A percentile compares a stretch with the other conserved stretches of the same genome.
Evolutionary conservation across 441 rosid genomes (phyloP).

Genomic region (Daphne laureola): DNA sequence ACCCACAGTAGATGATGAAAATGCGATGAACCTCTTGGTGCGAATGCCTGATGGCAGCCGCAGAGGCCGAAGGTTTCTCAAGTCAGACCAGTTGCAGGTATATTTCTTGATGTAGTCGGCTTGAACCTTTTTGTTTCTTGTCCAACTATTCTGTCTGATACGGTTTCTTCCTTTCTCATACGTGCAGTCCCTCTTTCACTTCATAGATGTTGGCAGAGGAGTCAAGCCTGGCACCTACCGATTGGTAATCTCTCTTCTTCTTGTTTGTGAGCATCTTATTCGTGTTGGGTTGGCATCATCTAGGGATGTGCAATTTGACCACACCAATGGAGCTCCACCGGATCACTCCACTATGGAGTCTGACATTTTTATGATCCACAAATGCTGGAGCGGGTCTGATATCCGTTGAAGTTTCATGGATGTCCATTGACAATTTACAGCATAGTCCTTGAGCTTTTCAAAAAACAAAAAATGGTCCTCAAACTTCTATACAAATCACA

Average conservation of each 20-base stretch:
- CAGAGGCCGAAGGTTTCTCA: slow-evolving; percentile 82
- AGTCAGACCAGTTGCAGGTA: slow-evolving; percentile 72
- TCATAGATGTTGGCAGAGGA: slow-evolving; percentile 76
- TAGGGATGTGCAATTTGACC: too few species aligned
- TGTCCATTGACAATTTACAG: too few species aligned
- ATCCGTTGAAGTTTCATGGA: too few species aligned
- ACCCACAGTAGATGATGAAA: slow-evolving; percentile 74
- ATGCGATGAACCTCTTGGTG: slow-evolving; percentile 78
- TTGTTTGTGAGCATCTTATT: not conserved
- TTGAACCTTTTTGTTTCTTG: slow-evolving; percentile 2
- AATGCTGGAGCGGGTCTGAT: too few species aligned
- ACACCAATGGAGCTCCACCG: too few species aligned
- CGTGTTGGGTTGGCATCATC: not conserved
- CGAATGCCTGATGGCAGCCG: slow-evolving; percentile 94
- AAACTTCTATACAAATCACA: too few species aligned
- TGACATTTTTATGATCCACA: too few species aligned
- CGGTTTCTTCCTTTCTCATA: slow-evolving; percentile 5
- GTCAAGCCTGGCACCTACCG: slow-evolving; percentile 86
- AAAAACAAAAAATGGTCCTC: too few species aligned
- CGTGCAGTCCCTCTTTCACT: slow-evolving; percentile 81
- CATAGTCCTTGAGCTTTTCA: too few species aligned
- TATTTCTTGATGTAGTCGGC: slow-evolving; percentile 12
- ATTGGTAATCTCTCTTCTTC: slow-evolving; percentile 43
- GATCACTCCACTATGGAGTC: too few species aligned
- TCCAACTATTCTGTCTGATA: slow-evolving; percentile 9